Percentiles rank a stretch among this genome's conserved stretches.
These are phyloP conservation scores for Dactylellina drechsleri DNA, from an alignment of 2,329 filamentous ascomycete genomes.

Conservation along the genomic window DNA sequence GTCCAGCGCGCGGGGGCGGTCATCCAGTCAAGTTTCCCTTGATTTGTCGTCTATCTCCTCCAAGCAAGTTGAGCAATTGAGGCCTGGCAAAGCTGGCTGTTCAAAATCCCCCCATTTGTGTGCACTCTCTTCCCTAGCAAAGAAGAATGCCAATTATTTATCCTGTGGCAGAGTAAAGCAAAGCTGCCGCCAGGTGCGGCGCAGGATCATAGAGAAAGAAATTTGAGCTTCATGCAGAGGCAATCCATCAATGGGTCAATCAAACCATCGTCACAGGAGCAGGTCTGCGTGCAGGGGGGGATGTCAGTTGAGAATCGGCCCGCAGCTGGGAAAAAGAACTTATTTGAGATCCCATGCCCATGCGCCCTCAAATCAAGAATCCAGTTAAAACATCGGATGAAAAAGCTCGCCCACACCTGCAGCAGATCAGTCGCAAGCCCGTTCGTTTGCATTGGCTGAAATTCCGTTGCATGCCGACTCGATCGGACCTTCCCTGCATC, in stretches of 20 bases:
- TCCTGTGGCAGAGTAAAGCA: no score
- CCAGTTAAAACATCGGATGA: slow-evolving; percentile 54
- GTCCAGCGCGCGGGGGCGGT: slow-evolving; percentile 30
- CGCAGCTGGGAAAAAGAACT: slow-evolving; percentile 21
- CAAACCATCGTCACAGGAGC: background rate
- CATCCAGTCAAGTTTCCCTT: background rate
- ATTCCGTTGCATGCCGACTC: slow-evolving; percentile 8
- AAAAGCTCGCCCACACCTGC: slow-evolving; percentile 39
- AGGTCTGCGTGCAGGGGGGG: slow-evolving; percentile 22
- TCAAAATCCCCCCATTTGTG: no score
- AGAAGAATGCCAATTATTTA: no score
- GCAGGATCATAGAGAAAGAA: no score
- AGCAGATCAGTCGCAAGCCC: background rate
- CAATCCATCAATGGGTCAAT: no score
- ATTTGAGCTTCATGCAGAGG: no score
- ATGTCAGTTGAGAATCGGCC: slow-evolving; percentile 37
- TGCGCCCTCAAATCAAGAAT: slow-evolving; percentile 22
- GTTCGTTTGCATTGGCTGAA: slow-evolving; percentile 5
- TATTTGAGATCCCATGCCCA: no score
- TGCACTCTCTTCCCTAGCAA: no score
- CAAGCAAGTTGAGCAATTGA: no score
- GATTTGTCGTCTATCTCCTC: no score
- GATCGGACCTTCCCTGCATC: background rate
- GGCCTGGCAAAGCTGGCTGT: no score
- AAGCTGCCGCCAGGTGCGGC: no score